Base-by-base conservation (phyloP, 495 filamentous ascomycete species). In the Penicillium manginii region DNA sequence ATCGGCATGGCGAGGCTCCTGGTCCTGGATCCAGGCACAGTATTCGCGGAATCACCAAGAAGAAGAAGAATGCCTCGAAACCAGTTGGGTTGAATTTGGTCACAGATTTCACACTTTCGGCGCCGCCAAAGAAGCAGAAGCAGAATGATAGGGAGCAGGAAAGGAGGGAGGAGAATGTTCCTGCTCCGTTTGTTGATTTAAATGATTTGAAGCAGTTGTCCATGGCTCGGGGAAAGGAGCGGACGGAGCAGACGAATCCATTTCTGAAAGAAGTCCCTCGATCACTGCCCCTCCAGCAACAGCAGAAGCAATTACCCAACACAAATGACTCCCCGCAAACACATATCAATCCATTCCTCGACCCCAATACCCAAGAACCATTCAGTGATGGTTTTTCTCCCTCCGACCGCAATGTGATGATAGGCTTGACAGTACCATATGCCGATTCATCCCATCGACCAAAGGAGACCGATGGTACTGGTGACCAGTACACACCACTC, bases 321-420 rank as follows among this genome's bases (percentile, higher is more conserved):
- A 47, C 19, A 47, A 12, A n/a, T 14, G 45, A 47, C 4, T 26
- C 45, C 10, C 45, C 45, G 7, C 40, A 43, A 29, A 68, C 11
- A 3, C 65, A 50, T 55, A 58, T 5, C 61, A 61, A n/a, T 57
- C 67, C 67, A 2, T 69, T 60, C 31, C 56, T 71, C 17, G 50
- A 64, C 8, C 35, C 57, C 3, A 52, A 47, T 6, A 5, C 54
- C 6, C 56, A 57, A 15, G 47, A 64, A 29, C 48, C 61, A 1
- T 66, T 68, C 26, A 66, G 50, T 18, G 69, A 66, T n/a, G 89
- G 88, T 39, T 73, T 96, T 3, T 93, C 91, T 5, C 91, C 91
- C 0, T 86, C 80, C 5, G 87, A 91, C 62, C 75, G 88, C 23
- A 83, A 88, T 14, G 91, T 96, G 42, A 79, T 90, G 62, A 96